Conservation (phyloP, 192 early-diverging fungal genomes). For the Umbelopsis sp. region DNA sequence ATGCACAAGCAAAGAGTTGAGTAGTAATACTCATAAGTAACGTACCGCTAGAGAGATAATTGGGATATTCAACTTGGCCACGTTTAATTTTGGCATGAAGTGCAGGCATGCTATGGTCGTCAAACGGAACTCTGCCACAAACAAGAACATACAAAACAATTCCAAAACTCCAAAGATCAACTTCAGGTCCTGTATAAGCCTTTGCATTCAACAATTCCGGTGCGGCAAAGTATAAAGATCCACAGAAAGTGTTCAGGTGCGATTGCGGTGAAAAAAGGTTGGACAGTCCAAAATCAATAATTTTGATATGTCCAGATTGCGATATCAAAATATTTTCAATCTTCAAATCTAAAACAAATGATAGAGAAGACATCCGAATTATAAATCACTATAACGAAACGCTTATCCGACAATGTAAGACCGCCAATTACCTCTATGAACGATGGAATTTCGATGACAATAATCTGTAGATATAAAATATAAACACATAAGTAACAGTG, state of each 20-base stretch:
- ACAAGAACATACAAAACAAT: conserved; percentile 84
- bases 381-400: background rate
- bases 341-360: conserved; percentile 59
- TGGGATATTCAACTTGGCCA: conserved; percentile 78
- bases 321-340: conserved; percentile 86
- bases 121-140: conserved; percentile 85
- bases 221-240: conserved; percentile 80
- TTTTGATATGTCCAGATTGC: conserved; percentile 68
- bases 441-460: conserved; percentile 61
- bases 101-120: conserved; percentile 82
- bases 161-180: conserved; percentile 89
- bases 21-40: conserved; percentile 42
- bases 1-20: conserved; percentile 49
- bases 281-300: conserved; percentile 90
- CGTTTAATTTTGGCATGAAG: conserved; percentile 85
- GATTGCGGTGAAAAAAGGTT: conserved; percentile 62
- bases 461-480: conserved; percentile 37
- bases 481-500: background rate
- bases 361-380: background rate
- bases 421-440: conserved; percentile 67
- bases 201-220: conserved; percentile 85
- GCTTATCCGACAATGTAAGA: too few species aligned
- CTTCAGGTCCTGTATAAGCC: conserved; percentile 83
- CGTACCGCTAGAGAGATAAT: conserved; percentile 64
- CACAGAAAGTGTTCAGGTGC: conserved; percentile 59